Conservation (phyloP, 805 yeast species). For the Teunomyces gatunensis region DNA sequence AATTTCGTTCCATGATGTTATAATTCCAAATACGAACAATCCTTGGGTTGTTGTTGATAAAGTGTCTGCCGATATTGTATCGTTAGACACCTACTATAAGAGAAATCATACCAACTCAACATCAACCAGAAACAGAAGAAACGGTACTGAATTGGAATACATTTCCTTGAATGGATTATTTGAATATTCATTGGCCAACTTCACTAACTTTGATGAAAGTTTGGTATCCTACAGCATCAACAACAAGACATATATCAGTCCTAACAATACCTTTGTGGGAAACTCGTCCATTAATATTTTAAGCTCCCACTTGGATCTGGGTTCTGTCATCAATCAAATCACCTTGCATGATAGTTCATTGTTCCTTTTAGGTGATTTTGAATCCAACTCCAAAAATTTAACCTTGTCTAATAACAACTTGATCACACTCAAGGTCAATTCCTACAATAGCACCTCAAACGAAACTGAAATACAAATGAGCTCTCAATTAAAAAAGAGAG, state of each 20-base stretch:
- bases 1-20: conserved; percentile 23
- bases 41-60: conserved; percentile 71
- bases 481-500: conserved; percentile 15
- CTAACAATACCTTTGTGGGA: conserved; percentile 37
- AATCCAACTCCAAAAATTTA: conserved; percentile 27
- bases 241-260: conserved; percentile 22
- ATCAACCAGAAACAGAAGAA: conserved; percentile 5
- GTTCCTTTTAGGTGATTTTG: conserved; percentile 47
- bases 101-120: conserved; percentile 27
- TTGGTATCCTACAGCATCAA: conserved; percentile 21
- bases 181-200: conserved; percentile 75
- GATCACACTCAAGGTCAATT: conserved; percentile 22
- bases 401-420: conserved; percentile 27
- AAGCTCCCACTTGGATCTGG: conserved; percentile 25
- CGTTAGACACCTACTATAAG: conserved; percentile 41
- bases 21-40: conserved; percentile 16
- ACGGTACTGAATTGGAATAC: conserved; percentile 15
- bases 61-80: conserved; percentile 48
- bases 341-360: conserved; percentile 31
- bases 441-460: conserved; percentile 33
- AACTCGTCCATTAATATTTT: conserved; percentile 38
- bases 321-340: conserved; percentile 36
- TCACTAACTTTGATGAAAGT: conserved; percentile 36
- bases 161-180: conserved; percentile 70
- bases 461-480: conserved; percentile 18